phyloP scores from a whole-genome alignment of 257 asterid genomes.

The Forsythia viridissima region DNA sequence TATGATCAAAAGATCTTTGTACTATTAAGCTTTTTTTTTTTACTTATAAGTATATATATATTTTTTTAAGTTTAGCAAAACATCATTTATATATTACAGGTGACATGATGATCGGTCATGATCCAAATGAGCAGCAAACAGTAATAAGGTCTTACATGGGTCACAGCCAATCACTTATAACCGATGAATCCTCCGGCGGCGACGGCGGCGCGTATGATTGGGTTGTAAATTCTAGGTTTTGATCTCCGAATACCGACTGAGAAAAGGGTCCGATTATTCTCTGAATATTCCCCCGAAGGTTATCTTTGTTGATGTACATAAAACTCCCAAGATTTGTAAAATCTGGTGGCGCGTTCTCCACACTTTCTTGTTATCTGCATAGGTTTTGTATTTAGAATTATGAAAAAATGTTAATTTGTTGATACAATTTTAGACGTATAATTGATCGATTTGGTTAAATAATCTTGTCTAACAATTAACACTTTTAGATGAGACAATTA shows the following conservation, averaged over 20 bases:
- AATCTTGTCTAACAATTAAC: neutral
- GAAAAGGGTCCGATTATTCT: neutral
- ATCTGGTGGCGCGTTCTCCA: neutral
- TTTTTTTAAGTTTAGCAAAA: neutral
- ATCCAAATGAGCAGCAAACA: neutral
- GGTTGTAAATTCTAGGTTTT: neutral
- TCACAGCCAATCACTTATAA: neutral
- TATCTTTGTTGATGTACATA: neutral
- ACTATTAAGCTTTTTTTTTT: neutral
- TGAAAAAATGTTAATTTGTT: neutral
- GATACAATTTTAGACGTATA: neutral
- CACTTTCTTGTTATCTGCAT: neutral
- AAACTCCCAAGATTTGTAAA: neutral
- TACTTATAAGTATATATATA: neutral
- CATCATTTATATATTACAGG: neutral
- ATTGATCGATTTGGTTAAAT: neutral
- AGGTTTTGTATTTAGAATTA: neutral
- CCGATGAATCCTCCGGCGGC: neutral
- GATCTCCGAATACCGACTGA: neutral
- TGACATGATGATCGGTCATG: neutral
- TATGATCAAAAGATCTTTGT: neutral
- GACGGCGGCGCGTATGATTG: neutral
- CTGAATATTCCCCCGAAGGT: neutral
- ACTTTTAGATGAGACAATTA: neutral
- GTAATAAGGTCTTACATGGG: neutral